phyloP scores from a whole-genome alignment of 2,329 filamentous ascomycete genomes.

The Trichoderma simmonsii region DNA sequence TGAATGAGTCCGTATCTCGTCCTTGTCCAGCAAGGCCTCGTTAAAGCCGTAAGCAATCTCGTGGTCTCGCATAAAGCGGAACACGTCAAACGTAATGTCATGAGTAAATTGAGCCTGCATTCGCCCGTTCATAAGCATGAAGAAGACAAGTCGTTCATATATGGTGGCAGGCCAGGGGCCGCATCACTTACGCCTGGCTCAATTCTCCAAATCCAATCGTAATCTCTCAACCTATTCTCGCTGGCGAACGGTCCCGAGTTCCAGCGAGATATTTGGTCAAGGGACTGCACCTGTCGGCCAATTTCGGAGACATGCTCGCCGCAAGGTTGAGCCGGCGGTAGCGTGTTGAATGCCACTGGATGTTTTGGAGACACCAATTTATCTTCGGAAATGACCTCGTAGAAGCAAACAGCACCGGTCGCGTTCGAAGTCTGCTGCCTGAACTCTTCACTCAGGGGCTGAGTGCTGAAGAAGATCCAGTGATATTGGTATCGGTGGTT shows the following conservation, averaged over 20 bases:
- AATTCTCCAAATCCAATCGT: slow-evolving; percentile 60
- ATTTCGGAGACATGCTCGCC: slow-evolving; percentile 43
- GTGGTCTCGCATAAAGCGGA: slow-evolving; percentile 80
- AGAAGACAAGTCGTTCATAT: background rate
- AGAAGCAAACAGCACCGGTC: slow-evolving; percentile 68
- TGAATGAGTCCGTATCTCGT: slow-evolving; percentile 43
- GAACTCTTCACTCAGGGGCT: slow-evolving; percentile 74
- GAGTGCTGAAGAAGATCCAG: slow-evolving; percentile 85
- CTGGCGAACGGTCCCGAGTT: slow-evolving; percentile 80
- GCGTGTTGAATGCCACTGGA: slow-evolving; percentile 41
- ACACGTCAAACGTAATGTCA: slow-evolving; percentile 77
- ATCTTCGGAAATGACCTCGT: slow-evolving; percentile 69
- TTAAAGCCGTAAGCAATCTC: slow-evolving; percentile 74
- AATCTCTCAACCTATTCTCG: slow-evolving; percentile 64
- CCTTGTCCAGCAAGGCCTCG: slow-evolving; percentile 46
- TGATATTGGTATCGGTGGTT: slow-evolving; percentile 81
- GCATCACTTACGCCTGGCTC: slow-evolving; percentile 54
- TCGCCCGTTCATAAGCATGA: background rate
- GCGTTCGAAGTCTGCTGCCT: slow-evolving; percentile 63
- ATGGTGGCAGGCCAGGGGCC: too few species aligned
- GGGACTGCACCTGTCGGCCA: slow-evolving; percentile 55
- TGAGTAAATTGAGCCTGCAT: slow-evolving; percentile 51
- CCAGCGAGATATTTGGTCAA: slow-evolving; percentile 78
- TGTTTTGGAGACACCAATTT: slow-evolving; percentile 60
- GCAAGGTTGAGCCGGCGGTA: too few species aligned